A percentile compares a stretch with the other conserved stretches of the same genome.
Evolutionary conservation across 345 rosid species (phyloP).

Genomic region (Corchorus capsularis): DNA sequence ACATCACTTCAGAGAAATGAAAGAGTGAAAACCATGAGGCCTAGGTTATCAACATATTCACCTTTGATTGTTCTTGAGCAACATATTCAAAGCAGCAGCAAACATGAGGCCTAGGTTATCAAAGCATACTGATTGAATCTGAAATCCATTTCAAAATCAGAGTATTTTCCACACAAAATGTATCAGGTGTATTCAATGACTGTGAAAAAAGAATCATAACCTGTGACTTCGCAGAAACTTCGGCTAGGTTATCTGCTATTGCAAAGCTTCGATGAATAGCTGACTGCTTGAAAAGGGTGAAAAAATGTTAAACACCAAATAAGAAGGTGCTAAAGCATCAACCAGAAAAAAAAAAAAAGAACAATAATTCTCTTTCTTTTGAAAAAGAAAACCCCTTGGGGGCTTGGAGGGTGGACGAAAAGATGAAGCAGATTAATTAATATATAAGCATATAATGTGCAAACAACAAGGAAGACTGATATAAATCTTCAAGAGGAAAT

Average conservation of each 20-base stretch:
- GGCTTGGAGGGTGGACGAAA: neutral
- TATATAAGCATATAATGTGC: neutral
- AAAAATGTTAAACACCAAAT: slow-evolving; percentile 6
- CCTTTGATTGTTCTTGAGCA: slow-evolving; percentile 65
- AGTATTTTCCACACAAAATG: neutral
- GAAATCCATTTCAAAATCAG: slow-evolving; percentile 33
- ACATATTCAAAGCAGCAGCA: slow-evolving; percentile 59
- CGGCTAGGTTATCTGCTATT: slow-evolving; percentile 90
- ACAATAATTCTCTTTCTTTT: neutral
- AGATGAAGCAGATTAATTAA: neutral
- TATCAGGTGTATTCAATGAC: slow-evolving; percentile 2
- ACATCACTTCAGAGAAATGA: slow-evolving; percentile 4
- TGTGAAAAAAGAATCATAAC: slow-evolving; percentile 32
- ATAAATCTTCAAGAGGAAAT: neutral
- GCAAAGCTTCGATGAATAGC: slow-evolving; percentile 92
- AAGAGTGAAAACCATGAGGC: slow-evolving; percentile 30
- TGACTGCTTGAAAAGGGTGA: slow-evolving; percentile 43
- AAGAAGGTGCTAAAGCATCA: neutral
- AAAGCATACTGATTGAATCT: slow-evolving; percentile 78
- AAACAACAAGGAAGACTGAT: neutral
- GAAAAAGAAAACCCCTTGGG: neutral
- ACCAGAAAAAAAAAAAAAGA: neutral
- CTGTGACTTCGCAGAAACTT: slow-evolving; percentile 94
- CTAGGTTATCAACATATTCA: too few relatives aligned
- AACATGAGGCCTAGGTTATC: slow-evolving; percentile 72